phyloP scores from a whole-genome alignment of 495 filamentous ascomycete species.

The Letharia columbiana region DNA sequence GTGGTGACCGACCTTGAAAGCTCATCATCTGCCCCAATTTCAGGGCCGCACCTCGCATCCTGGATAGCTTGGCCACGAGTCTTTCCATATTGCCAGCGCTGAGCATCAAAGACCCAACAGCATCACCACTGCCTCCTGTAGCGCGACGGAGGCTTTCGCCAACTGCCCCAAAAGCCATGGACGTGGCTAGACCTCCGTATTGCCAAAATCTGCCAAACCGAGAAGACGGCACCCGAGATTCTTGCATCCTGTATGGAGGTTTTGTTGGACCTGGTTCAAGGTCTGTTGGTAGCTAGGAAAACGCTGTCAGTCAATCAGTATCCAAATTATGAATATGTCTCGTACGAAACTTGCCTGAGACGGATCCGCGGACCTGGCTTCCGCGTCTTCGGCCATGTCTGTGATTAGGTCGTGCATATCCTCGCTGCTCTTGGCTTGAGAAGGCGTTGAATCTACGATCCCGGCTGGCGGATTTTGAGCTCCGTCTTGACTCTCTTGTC shows the following conservation, averaged over 20 bases:
- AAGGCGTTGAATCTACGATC: neutral
- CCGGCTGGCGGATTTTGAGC: neutral
- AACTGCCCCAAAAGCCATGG: conserved; percentile 92
- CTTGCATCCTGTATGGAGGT: conserved; percentile 60
- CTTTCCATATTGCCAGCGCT: conserved; percentile 85
- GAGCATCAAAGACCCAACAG: conserved; percentile 71
- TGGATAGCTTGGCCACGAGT: conserved; percentile 81
- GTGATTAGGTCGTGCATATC: conserved; percentile 31
- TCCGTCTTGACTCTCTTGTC: neutral
- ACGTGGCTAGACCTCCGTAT: conserved; percentile 83
- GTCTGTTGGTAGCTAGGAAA: conserved; percentile 28
- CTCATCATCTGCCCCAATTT: conserved; percentile 97
- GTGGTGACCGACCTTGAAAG: conserved; percentile 59
- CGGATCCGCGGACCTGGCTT: conserved; percentile 7
- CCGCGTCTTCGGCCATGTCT: conserved; percentile 30
- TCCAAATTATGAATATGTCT: conserved; percentile 1
- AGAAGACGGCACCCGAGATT: conserved; percentile 85
- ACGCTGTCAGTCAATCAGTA: conserved; percentile 39
- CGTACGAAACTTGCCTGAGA: conserved; percentile 21
- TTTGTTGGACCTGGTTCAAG: conserved; percentile 16
- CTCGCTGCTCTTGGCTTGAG: conserved; percentile 16
- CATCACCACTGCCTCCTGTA: conserved; percentile 42
- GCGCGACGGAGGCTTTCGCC: conserved; percentile 72
- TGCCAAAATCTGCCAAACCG: conserved; percentile 85
- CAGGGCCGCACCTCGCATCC: conserved; percentile 96